Conservation (phyloP, 2,329 filamentous ascomycete genomes). For the Talaromyces sp. region DNA sequence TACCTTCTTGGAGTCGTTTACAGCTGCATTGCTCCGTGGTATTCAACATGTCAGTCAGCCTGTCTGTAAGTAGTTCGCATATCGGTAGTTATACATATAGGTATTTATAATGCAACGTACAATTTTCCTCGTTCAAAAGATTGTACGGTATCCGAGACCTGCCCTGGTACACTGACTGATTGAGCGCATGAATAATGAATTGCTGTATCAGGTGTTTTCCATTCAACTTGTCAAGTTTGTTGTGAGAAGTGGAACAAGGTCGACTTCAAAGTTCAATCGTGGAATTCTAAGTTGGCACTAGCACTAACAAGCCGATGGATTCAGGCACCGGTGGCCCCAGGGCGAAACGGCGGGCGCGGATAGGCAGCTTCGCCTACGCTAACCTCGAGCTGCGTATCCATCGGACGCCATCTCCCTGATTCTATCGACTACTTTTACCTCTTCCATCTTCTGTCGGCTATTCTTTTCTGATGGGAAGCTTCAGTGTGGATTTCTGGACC, state of each 20-base stretch:
- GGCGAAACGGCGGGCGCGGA: background rate
- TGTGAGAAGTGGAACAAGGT: background rate
- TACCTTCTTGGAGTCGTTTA: background rate
- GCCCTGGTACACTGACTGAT: background rate
- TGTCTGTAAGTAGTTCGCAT: background rate
- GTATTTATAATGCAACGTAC: background rate
- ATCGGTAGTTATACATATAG: background rate
- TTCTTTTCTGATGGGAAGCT: background rate
- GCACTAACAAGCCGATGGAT: background rate
- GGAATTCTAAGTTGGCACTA: no score
- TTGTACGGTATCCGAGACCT: background rate
- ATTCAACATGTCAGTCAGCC: slow-evolving; percentile 1
- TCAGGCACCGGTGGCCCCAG: background rate
- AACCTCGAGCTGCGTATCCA: background rate
- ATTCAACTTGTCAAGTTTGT: background rate
- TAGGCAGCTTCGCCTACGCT: background rate
- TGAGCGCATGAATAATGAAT: background rate
- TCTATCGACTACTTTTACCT: background rate
- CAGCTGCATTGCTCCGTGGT: background rate
- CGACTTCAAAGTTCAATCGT: background rate
- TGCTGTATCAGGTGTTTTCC: background rate
- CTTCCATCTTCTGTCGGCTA: background rate
- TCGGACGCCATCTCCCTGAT: background rate
- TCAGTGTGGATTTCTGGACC: background rate
- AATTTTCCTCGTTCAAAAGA: background rate